These are phyloP conservation scores for Melanomma pulvis-pyrius DNA, from an alignment of 495 filamentous ascomycete genomes.

Conservation along the genomic window DNA sequence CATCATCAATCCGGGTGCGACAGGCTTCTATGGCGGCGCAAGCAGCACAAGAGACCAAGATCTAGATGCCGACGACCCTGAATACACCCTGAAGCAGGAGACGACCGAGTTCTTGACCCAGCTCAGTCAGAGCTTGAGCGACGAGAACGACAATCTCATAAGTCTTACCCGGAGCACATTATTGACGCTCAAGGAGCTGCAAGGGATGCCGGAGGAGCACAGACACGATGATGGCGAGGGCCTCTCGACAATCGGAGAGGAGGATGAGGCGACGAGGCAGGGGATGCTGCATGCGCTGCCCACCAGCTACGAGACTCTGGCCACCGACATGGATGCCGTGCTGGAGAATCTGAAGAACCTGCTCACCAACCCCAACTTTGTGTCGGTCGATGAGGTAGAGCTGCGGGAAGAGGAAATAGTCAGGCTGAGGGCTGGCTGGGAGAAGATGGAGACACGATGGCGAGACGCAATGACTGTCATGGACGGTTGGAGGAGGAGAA, in stretches of 20 bases:
- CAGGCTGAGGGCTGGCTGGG: slow-evolving; percentile 78
- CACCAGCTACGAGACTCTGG: slow-evolving; percentile 71
- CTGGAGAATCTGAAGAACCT: slow-evolving; percentile 79
- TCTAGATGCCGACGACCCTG: slow-evolving; percentile 57
- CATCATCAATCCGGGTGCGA: slow-evolving; percentile 54
- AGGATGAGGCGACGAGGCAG: slow-evolving; percentile 43
- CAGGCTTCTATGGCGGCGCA: slow-evolving; percentile 45
- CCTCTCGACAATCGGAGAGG: slow-evolving; percentile 42
- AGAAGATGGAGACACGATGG: slow-evolving; percentile 90
- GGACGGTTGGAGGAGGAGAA: slow-evolving; percentile 86
- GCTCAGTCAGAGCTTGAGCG: slow-evolving; percentile 82
- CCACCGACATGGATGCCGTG: slow-evolving; percentile 69
- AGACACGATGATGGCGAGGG: slow-evolving; percentile 14
- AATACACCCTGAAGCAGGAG: slow-evolving; percentile 78
- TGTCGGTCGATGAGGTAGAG: slow-evolving; percentile 92
- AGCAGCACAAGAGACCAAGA: slow-evolving; percentile 42
- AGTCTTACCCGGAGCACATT: slow-evolving; percentile 71
- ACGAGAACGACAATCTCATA: slow-evolving; percentile 89
- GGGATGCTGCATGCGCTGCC: slow-evolving; percentile 50
- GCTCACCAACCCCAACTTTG: slow-evolving; percentile 92
- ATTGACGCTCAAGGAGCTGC: slow-evolving; percentile 73
- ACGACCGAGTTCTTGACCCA: slow-evolving; percentile 91
- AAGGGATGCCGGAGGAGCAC: slow-evolving; percentile 64
- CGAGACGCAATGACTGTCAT: slow-evolving; percentile 86
- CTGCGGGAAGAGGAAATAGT: slow-evolving; percentile 87